phyloP scores from a whole-genome alignment of 768 basidiomycete species.

The Rhodotorula diobovata region DNA sequence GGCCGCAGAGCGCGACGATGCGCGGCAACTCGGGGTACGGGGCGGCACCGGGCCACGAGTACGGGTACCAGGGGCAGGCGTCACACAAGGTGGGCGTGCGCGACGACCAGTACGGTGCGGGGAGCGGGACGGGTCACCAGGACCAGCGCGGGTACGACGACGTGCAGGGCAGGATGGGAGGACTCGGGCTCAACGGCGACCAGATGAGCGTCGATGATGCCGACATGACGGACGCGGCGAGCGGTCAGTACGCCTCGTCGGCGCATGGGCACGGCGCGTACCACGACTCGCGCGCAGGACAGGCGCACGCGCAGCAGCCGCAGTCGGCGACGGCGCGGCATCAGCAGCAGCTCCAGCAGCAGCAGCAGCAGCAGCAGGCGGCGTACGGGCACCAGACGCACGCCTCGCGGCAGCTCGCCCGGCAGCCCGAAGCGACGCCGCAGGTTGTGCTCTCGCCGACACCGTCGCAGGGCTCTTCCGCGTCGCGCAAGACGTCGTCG shows the following conservation, averaged over 20 bases:
- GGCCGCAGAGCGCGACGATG: constrained; percentile 8
- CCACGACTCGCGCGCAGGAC: not conserved
- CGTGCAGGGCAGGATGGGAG: constrained; percentile 36
- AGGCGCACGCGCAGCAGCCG: not conserved
- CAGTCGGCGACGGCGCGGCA: constrained; percentile 8
- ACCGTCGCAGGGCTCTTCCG: constrained; percentile 33
- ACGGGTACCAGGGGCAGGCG: constrained; percentile 1
- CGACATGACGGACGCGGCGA: constrained; percentile 13
- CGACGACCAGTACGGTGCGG: constrained; percentile 3
- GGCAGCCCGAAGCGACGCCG: constrained; percentile 16
- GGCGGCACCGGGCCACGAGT: not conserved
- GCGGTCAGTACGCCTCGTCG: constrained; percentile 10
- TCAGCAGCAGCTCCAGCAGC: constrained; percentile 4
- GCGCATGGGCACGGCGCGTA: not conserved
- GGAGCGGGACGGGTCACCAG: not conserved
- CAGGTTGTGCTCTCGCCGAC: constrained; percentile 38
- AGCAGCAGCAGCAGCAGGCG: not conserved
- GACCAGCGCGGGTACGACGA: constrained; percentile 10
- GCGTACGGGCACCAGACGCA: constrained; percentile 9
- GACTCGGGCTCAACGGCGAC: constrained; percentile 28
- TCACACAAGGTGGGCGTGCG: not conserved
- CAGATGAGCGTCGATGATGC: constrained; percentile 24
- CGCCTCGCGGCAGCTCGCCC: constrained; percentile 10
- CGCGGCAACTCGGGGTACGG: constrained; percentile 5
- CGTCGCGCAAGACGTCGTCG: constrained; percentile 41